Conservation (phyloP, 768 basidiomycete species). For the Mycena filopes region DNA sequence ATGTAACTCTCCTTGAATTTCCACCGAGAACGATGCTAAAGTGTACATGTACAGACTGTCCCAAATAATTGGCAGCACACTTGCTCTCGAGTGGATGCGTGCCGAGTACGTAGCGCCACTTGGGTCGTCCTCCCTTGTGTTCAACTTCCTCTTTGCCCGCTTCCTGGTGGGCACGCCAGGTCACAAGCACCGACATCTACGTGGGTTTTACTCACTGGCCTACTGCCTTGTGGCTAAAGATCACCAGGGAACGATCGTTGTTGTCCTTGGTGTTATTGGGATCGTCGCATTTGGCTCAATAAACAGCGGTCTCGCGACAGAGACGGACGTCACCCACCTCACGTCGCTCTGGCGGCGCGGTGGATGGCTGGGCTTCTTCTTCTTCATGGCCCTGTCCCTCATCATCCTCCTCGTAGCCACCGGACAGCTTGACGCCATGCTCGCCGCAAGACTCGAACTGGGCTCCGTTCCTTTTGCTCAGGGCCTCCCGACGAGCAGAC, state of each 20-base stretch:
- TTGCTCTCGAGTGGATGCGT: conserved; percentile 89
- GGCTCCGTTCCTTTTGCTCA: conserved; percentile 64
- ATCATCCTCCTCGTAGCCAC: conserved; percentile 74
- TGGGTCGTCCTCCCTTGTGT: conserved; percentile 92
- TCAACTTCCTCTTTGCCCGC: conserved; percentile 95
- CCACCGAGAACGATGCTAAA: background rate
- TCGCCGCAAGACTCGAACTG: conserved; percentile 76
- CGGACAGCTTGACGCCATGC: conserved; percentile 77
- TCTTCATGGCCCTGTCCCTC: conserved; percentile 79
- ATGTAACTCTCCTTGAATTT: conserved; percentile 58
- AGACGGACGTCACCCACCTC: conserved; percentile 80
- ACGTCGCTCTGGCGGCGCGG: conserved; percentile 86
- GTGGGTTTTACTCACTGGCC: conserved; percentile 51
- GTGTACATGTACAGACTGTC: conserved; percentile 69
- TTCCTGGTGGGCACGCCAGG: conserved; percentile 88
- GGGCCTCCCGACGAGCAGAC: conserved; percentile 41
- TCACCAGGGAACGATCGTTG: conserved; percentile 79
- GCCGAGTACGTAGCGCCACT: conserved; percentile 93
- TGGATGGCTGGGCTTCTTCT: conserved; percentile 94
- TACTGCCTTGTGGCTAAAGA: conserved; percentile 4
- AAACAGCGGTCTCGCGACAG: conserved; percentile 79
- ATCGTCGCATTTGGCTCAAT: conserved; percentile 90
- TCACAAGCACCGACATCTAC: conserved; percentile 85
- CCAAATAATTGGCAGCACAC: conserved; percentile 87
- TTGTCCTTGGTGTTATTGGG: conserved; percentile 86